These are phyloP conservation scores for Fagopyrum esculentum DNA, from an alignment of 148 eudicot genomes.

Conservation along the genomic window DNA sequence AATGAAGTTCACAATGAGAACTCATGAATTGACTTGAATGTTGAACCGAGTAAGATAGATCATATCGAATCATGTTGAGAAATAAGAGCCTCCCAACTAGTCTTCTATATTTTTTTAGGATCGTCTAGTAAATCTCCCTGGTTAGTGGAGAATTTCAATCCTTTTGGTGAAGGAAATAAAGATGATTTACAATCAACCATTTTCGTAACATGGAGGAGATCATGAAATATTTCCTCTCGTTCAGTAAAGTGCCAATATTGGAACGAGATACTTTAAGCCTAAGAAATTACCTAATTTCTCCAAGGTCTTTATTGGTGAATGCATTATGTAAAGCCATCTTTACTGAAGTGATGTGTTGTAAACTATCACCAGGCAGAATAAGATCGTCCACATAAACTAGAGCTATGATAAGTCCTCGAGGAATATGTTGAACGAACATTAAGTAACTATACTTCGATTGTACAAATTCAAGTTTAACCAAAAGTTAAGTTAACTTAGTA, in stretches of 20 bases:
- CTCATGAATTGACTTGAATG: no score
- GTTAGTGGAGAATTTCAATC: no score
- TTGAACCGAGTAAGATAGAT: no score
- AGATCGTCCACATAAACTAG: slow-evolving; percentile 6
- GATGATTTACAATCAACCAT: not conserved
- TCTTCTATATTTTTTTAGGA: not conserved
- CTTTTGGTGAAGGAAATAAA: not conserved
- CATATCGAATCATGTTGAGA: no score
- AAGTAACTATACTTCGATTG: not conserved
- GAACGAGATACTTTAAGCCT: not conserved
- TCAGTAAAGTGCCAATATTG: no score
- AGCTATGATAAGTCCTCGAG: not conserved
- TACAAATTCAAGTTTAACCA: not conserved
- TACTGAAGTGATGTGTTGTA: not conserved
- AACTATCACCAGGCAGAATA: not conserved
- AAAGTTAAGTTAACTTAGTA: not conserved
- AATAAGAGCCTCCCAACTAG: not conserved
- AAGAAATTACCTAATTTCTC: not conserved
- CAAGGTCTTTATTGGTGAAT: not conserved
- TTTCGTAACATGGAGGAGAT: no score
- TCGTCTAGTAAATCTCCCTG: no score
- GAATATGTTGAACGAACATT: not conserved
- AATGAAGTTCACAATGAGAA: no score
- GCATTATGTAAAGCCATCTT: not conserved
- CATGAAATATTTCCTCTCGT: not conserved